A percentile compares a stretch with the other conserved stretches of the same genome.
Conservation (phyloP, 108 stramenopile species). For the Pelagomonas calceolata region DNA sequence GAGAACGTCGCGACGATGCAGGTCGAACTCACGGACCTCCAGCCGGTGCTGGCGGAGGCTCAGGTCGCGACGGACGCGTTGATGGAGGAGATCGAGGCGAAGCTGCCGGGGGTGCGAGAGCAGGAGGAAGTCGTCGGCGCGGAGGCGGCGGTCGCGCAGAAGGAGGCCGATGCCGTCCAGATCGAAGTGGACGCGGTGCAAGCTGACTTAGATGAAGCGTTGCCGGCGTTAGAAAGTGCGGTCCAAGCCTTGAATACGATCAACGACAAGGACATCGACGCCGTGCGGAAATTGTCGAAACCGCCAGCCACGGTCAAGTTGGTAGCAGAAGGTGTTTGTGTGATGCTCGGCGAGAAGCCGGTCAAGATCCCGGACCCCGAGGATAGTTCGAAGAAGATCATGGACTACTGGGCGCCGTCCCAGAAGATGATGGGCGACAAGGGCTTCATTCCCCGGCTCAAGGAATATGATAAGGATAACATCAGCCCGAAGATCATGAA, state of each 20-base stretch:
- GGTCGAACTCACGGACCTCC: slow-evolving; percentile 39
- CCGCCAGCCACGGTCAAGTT: slow-evolving; percentile 43
- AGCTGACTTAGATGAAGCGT: slow-evolving; percentile 47
- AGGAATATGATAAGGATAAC: slow-evolving; percentile 48
- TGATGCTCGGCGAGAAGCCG: slow-evolving; percentile 46
- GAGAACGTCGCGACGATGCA: slow-evolving; percentile 24
- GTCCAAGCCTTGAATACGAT: slow-evolving; percentile 35
- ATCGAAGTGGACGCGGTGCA: slow-evolving; percentile 26
- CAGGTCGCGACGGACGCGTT: slow-evolving; percentile 37
- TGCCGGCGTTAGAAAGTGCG: slow-evolving; percentile 45
- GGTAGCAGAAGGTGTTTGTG: slow-evolving; percentile 39
- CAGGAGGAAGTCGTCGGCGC: slow-evolving; percentile 37
- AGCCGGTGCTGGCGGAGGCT: slow-evolving; percentile 33
- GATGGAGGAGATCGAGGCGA: slow-evolving; percentile 44
- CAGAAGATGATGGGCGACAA: slow-evolving; percentile 41
- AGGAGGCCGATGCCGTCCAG: slow-evolving; percentile 35
- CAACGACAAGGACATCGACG: slow-evolving; percentile 38
- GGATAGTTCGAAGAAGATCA: slow-evolving; percentile 35
- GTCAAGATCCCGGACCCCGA: slow-evolving; percentile 41
- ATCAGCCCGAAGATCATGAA: slow-evolving; percentile 40
- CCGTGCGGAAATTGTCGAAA: slow-evolving; percentile 47
- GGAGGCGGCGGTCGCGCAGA: slow-evolving; percentile 34
- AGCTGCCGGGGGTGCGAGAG: slow-evolving; percentile 49
- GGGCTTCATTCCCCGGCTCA: slow-evolving; percentile 33
- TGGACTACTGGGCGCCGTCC: slow-evolving; percentile 45